Conservation (phyloP, 108 stramenopile genomes). For the Skeletonema costatum region DNA sequence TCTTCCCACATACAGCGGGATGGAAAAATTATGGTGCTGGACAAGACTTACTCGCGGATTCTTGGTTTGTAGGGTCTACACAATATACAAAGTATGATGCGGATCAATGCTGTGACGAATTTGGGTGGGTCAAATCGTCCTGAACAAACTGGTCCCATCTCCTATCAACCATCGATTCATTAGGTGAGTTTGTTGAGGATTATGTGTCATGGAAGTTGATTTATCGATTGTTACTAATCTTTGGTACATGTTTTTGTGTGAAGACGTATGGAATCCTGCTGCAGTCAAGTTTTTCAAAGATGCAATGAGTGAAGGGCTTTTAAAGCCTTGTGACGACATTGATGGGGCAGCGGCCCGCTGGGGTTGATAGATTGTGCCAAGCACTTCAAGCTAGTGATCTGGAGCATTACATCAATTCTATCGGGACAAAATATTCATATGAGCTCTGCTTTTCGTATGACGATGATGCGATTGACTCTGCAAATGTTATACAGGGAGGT, state of each 20-base stretch:
- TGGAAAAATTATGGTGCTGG: constrained; percentile 15
- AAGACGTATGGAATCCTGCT: neutral
- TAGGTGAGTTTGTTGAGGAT: neutral
- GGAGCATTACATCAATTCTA: neutral
- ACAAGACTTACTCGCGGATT: constrained; percentile 23
- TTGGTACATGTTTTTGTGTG: too few species aligned
- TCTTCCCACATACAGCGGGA: constrained; percentile 23
- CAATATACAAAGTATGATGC: constrained; percentile 3
- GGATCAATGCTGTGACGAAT: neutral
- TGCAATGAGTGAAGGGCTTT: neutral
- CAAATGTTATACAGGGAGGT: neutral
- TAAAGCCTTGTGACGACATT: neutral
- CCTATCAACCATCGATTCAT: neutral
- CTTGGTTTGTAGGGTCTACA: neutral
- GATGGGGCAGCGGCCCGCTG: constrained; percentile 8
- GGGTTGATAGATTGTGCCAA: constrained; percentile 20
- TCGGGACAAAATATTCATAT: constrained; percentile 15
- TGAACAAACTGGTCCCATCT: neutral
- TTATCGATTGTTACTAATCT: neutral
- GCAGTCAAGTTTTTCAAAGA: neutral
- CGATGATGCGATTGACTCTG: constrained; percentile 22
- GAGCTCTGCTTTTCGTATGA: constrained; percentile 12
- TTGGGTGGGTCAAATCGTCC: neutral
- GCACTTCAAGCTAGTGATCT: constrained; percentile 35
- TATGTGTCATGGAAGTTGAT: too few species aligned